phyloP scores from a whole-genome alignment of 208 protist species.

The Borovskyia barvae region DNA sequence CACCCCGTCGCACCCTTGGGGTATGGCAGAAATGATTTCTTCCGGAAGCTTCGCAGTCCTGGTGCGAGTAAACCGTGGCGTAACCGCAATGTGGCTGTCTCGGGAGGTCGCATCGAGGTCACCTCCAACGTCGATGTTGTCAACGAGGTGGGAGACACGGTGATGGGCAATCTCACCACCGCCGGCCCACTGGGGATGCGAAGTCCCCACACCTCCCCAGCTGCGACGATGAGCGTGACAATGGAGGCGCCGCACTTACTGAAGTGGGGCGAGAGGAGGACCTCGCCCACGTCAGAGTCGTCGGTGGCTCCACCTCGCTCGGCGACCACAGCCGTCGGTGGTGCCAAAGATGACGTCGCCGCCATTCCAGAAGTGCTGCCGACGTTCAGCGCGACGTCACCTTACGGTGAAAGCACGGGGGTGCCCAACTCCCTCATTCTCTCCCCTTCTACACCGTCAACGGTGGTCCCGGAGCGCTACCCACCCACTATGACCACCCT shows the following conservation, averaged over 20 bases:
- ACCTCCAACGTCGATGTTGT: constrained; percentile 44
- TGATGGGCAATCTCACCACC: constrained; percentile 46
- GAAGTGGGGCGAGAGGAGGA: not conserved
- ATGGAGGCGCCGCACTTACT: constrained; percentile 1
- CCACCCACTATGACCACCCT: constrained; percentile 57
- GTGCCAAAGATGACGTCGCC: not conserved
- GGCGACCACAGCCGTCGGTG: not conserved
- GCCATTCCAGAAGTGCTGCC: not conserved
- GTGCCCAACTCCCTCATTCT: too few species aligned
- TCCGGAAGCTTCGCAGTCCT: constrained; percentile 67
- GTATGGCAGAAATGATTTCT: constrained; percentile 67
- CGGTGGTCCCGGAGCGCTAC: too few species aligned
- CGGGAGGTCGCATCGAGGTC: constrained; percentile 66
- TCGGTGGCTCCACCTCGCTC: not conserved
- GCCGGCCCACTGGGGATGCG: constrained; percentile 61
- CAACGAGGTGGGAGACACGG: constrained; percentile 21
- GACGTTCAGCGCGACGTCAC: not conserved
- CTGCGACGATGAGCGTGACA: constrained; percentile 2
- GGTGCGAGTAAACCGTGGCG: constrained; percentile 85
- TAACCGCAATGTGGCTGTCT: constrained; percentile 36
- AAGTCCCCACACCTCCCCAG: constrained; percentile 20
- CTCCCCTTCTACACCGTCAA: too few species aligned
- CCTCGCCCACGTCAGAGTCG: not conserved
- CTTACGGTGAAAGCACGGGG: constrained; percentile 20
- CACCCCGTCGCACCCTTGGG: constrained; percentile 48